These are phyloP conservation scores for Epithemia pelagica DNA, from an alignment of 108 stramenopile species.

Conservation along the genomic window DNA sequence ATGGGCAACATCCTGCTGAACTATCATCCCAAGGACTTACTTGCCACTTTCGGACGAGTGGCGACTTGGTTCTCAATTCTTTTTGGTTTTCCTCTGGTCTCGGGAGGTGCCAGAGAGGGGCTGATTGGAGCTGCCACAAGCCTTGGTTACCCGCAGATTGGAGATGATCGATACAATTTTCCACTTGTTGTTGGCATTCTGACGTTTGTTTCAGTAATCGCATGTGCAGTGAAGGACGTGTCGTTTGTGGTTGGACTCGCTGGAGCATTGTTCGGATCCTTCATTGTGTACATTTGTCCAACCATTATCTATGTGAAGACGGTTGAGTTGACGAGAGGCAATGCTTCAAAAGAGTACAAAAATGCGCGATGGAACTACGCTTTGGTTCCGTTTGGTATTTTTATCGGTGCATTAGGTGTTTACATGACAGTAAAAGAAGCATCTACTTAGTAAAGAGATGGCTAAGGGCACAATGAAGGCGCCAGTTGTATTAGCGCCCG, in stretches of 20 bases:
- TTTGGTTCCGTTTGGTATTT: constrained; percentile 47
- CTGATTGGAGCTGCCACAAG: constrained; percentile 27
- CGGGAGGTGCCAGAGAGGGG: constrained; percentile 32
- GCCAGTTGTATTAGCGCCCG: no score
- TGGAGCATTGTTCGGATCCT: constrained; percentile 42
- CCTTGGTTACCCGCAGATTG: constrained; percentile 18
- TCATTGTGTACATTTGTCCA: constrained; percentile 49
- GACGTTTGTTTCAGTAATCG: constrained; percentile 27
- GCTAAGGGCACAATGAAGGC: no score
- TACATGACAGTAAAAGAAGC: constrained; percentile 49
- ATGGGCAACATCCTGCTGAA: constrained; percentile 51
- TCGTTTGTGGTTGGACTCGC: constrained; percentile 44
- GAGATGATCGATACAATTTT: constrained; percentile 24
- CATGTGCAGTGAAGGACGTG: constrained; percentile 40
- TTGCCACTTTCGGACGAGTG: constrained; percentile 39
- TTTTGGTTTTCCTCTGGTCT: constrained; percentile 55
- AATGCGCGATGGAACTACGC: constrained; percentile 24
- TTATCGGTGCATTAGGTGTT: constrained; percentile 34
- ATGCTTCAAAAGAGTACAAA: constrained; percentile 27
- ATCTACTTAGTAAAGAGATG: neutral
- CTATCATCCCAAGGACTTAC: constrained; percentile 45
- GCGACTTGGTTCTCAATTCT: constrained; percentile 52
- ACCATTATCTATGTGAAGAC: constrained; percentile 38
- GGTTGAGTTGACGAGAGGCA: constrained; percentile 19
- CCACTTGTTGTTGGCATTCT: constrained; percentile 31